Conservation (phyloP, 75 land plant genomes). For the Picea sitchensis region DNA sequence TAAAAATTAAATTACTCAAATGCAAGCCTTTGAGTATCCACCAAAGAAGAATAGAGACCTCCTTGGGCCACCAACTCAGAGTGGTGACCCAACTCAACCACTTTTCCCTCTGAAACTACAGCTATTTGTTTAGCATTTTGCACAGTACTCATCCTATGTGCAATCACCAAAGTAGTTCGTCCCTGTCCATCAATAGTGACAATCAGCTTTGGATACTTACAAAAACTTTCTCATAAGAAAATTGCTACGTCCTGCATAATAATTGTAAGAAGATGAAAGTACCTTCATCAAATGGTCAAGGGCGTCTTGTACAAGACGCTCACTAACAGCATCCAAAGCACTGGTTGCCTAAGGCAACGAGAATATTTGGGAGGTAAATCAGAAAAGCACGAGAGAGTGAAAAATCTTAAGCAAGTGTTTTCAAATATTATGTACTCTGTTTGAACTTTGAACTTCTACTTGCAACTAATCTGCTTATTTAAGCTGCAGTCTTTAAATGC, state of each 20-base stretch:
- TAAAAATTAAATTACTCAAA: slow-evolving; percentile 54
- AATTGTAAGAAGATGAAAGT: neutral
- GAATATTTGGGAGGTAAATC: neutral
- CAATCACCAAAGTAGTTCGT: slow-evolving; percentile 95
- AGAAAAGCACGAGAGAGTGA: neutral
- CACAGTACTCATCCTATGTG: slow-evolving; percentile 97
- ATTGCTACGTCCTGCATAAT: neutral
- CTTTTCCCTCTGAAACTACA: slow-evolving; percentile 68
- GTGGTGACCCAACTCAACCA: slow-evolving; percentile 83
- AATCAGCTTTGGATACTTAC: neutral
- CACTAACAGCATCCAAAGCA: slow-evolving; percentile 92
- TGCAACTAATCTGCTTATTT: neutral
- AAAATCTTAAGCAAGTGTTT: neutral
- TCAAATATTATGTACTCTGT: neutral
- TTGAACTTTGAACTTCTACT: neutral
- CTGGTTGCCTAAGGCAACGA: slow-evolving; percentile 78
- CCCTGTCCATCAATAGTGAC: slow-evolving; percentile 30
- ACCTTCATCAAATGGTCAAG: slow-evolving; percentile 87
- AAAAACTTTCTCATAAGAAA: neutral
- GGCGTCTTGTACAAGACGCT: slow-evolving; percentile 91
- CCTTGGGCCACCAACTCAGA: slow-evolving; percentile 61
- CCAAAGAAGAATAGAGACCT: slow-evolving; percentile 84
- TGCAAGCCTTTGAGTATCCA: slow-evolving; percentile 89
- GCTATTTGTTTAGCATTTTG: slow-evolving; percentile 95
- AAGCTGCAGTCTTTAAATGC: neutral